Evolutionary conservation across 2,329 filamentous ascomycete species (phyloP), one percentile per base, ranked within the genome.

Genomic region (Trematosphaeria pertusa): DNA sequence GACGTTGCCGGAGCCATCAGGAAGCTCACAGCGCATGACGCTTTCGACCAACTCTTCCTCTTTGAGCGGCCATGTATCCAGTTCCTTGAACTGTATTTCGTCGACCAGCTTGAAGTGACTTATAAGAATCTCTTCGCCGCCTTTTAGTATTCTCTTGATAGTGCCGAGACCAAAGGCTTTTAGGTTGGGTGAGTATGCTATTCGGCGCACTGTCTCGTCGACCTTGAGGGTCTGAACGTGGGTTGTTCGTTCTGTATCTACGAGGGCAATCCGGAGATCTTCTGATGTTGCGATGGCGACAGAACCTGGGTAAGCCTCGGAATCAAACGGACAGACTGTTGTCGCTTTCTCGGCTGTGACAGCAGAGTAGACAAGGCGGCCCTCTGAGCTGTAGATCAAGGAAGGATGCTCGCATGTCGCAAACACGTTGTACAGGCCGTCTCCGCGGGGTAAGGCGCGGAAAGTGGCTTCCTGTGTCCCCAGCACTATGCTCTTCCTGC

Each of bases 391-490:
- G 66, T 99, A 97, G 37, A 99, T 96, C 43, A 99, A 74, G 54
- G 90, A 97, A 0, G 94, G 89, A 65, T 97, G 91, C 62, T 99
- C 94, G 46, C 91, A 96, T 0, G 91, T 96, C 0, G 91, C 91
- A 67, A 99, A 96, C 0, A 99, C 86, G 59, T 89, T 95, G 66
- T 81, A 88, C 0, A 90, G 75, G 0, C 71, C 78, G 41, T 86
- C 77, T 1, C 78, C 78, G 39, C 87, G 82, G 0, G 91, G 89
- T 2, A 99, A 75, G 17, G 88, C 79, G 48, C 93, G 88, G 60
- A 99, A 86, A 11, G 84, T 85, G 2, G 93, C 89, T 58, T 95
- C 88, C 50, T 91, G 87, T 11, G 89, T 93, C 18, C 94, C 93
- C 10, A 99, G 78, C 1, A 93, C 85, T 18, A 96, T 87, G 59